Percentiles rank a stretch among this genome's conserved stretches.
Evolutionary conservation across 805 yeast species (phyloP).

Genomic region (Jamesozyma hellenica): DNA sequence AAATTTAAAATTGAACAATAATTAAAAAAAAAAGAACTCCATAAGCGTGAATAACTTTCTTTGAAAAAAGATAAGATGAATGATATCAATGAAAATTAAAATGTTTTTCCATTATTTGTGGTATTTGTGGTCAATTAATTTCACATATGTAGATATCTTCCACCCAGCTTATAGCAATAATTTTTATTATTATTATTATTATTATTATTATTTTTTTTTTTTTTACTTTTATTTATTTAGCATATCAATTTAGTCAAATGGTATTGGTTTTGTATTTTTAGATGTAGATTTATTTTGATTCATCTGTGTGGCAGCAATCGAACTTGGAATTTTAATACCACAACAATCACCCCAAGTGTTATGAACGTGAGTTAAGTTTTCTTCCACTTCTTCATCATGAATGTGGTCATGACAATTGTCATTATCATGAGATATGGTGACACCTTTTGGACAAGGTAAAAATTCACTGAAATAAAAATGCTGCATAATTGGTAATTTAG

Average conservation of each 20-base stretch:
- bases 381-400: constrained; percentile 20
- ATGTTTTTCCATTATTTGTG: no score
- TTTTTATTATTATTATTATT: no score
- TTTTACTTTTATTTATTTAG: no score
- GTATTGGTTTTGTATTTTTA: constrained; percentile 36
- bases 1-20: no score
- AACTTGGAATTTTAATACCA: constrained; percentile 93
- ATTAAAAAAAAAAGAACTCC: no score
- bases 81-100: no score
- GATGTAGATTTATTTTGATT: constrained; percentile 20
- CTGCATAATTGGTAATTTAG: constrained; percentile 86
- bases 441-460: constrained; percentile 63
- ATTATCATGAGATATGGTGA: constrained; percentile 32
- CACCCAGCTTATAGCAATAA: no score
- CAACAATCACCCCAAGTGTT: constrained; percentile 95
- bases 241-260: constrained; percentile 48
- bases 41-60: no score
- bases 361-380: constrained; percentile 25
- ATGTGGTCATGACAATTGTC: not conserved
- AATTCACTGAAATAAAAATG: constrained; percentile 80
- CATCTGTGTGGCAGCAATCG: constrained; percentile 75
- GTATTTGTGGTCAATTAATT: no score
- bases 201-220: no score
- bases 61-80: no score
- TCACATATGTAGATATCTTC: no score